phyloP scores from a whole-genome alignment of 805 yeast species.

The Yamadazyma takamatsuzukensis region DNA sequence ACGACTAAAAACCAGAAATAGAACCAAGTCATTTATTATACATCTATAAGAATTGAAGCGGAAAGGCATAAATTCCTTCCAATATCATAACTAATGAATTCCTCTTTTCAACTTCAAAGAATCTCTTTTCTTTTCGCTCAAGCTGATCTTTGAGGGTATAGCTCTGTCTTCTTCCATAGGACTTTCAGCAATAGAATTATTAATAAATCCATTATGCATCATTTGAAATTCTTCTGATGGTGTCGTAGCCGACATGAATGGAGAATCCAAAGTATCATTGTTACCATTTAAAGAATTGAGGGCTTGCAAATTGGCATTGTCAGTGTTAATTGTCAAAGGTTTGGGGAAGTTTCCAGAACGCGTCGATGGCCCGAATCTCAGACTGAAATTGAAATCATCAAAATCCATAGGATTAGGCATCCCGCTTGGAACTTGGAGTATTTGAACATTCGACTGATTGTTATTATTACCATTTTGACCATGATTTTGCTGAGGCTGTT shows the following conservation, averaged over 20 bases:
- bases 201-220: slow-evolving; percentile 16
- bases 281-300: slow-evolving; percentile 20
- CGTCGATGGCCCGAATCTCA: slow-evolving; percentile 16
- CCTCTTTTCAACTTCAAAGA: slow-evolving; percentile 44
- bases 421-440: no score
- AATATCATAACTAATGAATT: slow-evolving; percentile 31
- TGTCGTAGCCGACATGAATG: slow-evolving; percentile 37
- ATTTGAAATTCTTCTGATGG: slow-evolving; percentile 34
- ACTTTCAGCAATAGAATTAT: slow-evolving; percentile 7
- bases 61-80: no score
- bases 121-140: slow-evolving; percentile 44
- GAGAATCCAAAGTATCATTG: slow-evolving; percentile 31
- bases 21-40: no score
- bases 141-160: slow-evolving; percentile 29
- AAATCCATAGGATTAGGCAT: slow-evolving; percentile 16
- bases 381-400: slow-evolving; percentile 28
- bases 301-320: slow-evolving; percentile 25
- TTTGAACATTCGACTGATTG: slow-evolving; percentile 4
- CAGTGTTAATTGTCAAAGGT: slow-evolving; percentile 38
- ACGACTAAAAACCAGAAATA: no score
- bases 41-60: no score
- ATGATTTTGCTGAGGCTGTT: slow-evolving; percentile 6
- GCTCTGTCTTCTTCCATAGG: slow-evolving; percentile 15
- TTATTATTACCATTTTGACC: slow-evolving; percentile 4
- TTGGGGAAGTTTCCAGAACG: slow-evolving; percentile 24